These are phyloP conservation scores for Zasmidium cellare DNA, from an alignment of 2,329 filamentous ascomycete species.

Conservation along the genomic window DNA sequence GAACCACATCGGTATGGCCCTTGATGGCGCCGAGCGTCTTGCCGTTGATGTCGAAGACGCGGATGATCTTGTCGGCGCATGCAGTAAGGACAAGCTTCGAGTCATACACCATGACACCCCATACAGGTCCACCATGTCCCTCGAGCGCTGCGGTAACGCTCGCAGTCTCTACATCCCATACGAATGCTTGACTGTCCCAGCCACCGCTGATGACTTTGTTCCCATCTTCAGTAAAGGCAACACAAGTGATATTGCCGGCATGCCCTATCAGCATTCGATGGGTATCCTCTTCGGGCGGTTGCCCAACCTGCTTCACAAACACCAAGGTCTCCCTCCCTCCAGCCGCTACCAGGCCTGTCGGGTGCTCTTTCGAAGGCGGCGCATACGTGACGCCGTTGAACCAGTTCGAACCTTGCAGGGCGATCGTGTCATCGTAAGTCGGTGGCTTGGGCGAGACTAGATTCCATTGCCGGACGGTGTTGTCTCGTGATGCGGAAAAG, in stretches of 20 bases:
- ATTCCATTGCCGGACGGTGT: conserved; percentile 84
- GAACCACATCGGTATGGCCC: conserved; percentile 78
- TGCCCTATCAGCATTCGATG: conserved; percentile 87
- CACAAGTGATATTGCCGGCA: conserved; percentile 79
- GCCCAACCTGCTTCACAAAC: conserved; percentile 75
- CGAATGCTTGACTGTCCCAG: conserved; percentile 85
- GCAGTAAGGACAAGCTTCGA: conserved; percentile 74
- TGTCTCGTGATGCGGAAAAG: conserved; percentile 87
- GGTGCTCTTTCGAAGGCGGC: conserved; percentile 65
- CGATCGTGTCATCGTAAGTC: conserved; percentile 73
- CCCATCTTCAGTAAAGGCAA: conserved; percentile 74
- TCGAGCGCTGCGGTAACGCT: conserved; percentile 70
- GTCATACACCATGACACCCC: conserved; percentile 86
- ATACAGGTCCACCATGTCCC: conserved; percentile 81
- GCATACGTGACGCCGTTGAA: conserved; percentile 83
- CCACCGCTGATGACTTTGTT: conserved; percentile 83
- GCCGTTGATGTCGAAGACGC: conserved; percentile 71
- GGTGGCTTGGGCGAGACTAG: conserved; percentile 66
- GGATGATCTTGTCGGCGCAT: conserved; percentile 85
- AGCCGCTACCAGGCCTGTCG: conserved; percentile 80
- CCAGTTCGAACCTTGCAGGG: conserved; percentile 78
- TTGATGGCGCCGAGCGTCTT: conserved; percentile 65
- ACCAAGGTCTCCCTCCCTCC: conserved; percentile 92
- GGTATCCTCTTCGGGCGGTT: conserved; percentile 70
- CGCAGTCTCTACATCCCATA: conserved; percentile 88